Base-by-base conservation (phyloP, 768 basidiomycete genomes). In the Hysterangium stoloniferum region DNA sequence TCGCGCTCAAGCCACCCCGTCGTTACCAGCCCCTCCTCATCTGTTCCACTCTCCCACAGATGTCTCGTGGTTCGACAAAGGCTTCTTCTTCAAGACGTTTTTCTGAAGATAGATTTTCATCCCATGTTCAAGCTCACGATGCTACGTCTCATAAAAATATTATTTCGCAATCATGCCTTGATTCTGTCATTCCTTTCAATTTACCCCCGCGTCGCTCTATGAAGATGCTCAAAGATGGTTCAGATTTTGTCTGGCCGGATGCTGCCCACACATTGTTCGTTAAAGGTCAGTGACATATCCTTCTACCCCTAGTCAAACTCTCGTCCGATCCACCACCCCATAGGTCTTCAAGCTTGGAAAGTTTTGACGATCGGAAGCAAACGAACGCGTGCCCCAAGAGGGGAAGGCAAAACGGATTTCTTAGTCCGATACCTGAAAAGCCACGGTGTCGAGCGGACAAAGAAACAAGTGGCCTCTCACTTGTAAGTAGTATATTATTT, bases 401-500 rank as follows among this genome's bases (percentile, higher is more conserved):
- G 49, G 9, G 85, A 52, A 86, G 84, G 84, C 77, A 86, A 45
- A 28, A 89, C 89, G 67, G 86, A 88, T 67, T 90, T 83, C 62
- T 77, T 90, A 55, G 86, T 89, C 62, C 85, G 88, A 56, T 83
- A 85, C 59, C 77, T 90, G 53, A 73, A 80, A 49, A 80, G 78
- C 56, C 69, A 73, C 32, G 83, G 82, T 49, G 77, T 90, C 61
- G 73, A 74, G 24, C 80, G 87, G 35, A 75, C 84, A 38, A 89
- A 89, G 73, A 89, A 90, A 65, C 87, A 90, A 64, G 87, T 90
- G 56, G 87, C 87, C n/a, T 86, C 83, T 64, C 87, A 90, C 59
- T 85, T 90, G 46, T 87, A 90, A 61, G 86, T 88, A 50, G 64
- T 87, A 48, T 35, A 11, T 11, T 35, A 11, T 31, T 6, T 36